Evolutionary conservation across 176 grass and related monocot species (phyloP).

Genomic region (Otatea glauca): DNA sequence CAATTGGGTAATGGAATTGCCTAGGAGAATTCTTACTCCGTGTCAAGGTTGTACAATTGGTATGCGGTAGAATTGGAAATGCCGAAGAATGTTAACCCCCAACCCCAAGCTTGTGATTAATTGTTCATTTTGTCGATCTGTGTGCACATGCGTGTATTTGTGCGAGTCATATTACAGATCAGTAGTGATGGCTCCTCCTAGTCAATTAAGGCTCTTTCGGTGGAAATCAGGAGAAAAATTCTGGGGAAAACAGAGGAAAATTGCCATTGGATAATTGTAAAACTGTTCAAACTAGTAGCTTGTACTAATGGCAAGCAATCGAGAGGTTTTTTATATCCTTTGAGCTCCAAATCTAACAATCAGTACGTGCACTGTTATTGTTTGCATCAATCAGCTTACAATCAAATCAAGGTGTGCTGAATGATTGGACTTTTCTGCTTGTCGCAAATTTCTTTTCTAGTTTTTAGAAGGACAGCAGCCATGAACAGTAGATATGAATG

Average conservation of each 20-base stretch:
- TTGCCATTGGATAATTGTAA: background rate
- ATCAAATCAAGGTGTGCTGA: background rate
- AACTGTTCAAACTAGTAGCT: background rate
- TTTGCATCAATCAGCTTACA: slow-evolving; percentile 5
- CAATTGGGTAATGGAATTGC: slow-evolving; percentile 17
- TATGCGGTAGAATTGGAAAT: slow-evolving; percentile 5
- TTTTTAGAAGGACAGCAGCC: background rate
- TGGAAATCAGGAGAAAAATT: background rate
- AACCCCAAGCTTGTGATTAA: slow-evolving; percentile 8
- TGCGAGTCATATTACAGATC: slow-evolving; percentile 21
- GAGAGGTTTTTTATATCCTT: background rate
- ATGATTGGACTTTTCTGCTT: slow-evolving; percentile 15
- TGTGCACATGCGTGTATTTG: background rate
- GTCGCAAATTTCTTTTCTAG: background rate
- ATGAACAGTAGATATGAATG: slow-evolving; percentile 28
- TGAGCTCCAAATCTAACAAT: background rate
- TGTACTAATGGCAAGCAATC: background rate
- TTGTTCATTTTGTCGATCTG: slow-evolving; percentile 26
- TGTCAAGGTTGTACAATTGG: slow-evolving; percentile 21
- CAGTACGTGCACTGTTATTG: background rate
- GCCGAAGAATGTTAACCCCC: slow-evolving; percentile 25
- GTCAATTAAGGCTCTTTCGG: background rate
- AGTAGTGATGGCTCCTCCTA: background rate
- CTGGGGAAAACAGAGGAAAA: background rate
- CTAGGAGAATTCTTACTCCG: background rate